A percentile compares a stretch with the other conserved stretches of the same genome.
Evolutionary conservation across 805 yeast species (phyloP).

Genomic region (Suhomyces vadensis): DNA sequence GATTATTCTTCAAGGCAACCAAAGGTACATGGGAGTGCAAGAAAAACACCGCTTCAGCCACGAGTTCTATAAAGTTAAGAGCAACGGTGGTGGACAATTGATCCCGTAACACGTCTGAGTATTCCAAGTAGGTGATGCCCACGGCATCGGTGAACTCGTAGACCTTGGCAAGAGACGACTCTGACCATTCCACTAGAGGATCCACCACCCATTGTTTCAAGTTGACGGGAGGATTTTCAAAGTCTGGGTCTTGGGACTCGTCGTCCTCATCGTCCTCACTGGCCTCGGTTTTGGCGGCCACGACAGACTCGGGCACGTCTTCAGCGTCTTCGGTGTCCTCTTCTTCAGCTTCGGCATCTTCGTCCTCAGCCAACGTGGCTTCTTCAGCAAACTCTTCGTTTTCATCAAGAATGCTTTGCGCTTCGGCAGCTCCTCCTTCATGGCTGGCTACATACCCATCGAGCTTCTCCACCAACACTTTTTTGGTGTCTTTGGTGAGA

Average conservation of each 20-base stretch:
- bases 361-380: conserved; percentile 18
- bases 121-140: conserved; percentile 37
- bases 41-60: conserved; percentile 32
- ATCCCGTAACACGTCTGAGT: conserved; percentile 41
- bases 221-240: conserved; percentile 38
- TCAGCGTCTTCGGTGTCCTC: conserved; percentile 12
- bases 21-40: conserved; percentile 36
- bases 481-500: conserved; percentile 43
- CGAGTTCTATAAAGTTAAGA: conserved; percentile 33
- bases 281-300: conserved; percentile 15
- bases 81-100: conserved; percentile 38
- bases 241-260: conserved; percentile 38
- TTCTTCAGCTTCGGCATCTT: conserved; percentile 13
- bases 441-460: conserved; percentile 29
- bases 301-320: conserved; percentile 7
- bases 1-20: conserved; percentile 37
- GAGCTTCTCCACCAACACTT: conserved; percentile 40
- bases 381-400: conserved; percentile 23
- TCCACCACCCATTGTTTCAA: conserved; percentile 40
- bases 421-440: conserved; percentile 22
- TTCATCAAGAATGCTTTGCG: conserved; percentile 19
- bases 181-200: conserved; percentile 35
- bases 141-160: conserved; percentile 35
- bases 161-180: conserved; percentile 24
- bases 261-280: conserved; percentile 25